Base-by-base conservation (phyloP, 73 alveolate genomes). In the Paramecium tetraurelia region DNA sequence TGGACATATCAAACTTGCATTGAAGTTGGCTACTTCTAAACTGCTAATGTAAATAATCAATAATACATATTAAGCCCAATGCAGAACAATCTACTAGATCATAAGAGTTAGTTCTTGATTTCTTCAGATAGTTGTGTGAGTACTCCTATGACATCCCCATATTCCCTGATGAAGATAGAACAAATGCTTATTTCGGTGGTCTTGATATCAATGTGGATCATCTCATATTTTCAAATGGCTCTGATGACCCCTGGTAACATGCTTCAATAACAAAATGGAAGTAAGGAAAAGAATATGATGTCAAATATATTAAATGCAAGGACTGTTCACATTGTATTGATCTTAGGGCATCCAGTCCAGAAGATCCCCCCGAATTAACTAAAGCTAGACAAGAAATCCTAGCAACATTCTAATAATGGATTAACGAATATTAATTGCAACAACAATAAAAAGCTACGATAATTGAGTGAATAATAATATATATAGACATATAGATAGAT, bases 211-310 rank as follows among this genome's bases (percentile, higher is more conserved):
- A 86, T 44, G 95, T 72, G 2, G 83, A 92, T 86, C 72, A 88
- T 36, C 86, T 93, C 53, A 90, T 95, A 35, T 89, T 93, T 85
- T 77, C 92, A 46, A 93, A 93, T 68, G 96, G 96, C 29, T 75
- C 59, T 48, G 97, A 95, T 59, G 97, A 95, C 76, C 97, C 97
- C 36, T 95, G 97, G 97, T 71, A 92, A 80, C 77, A 80, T 63
- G 93, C 97, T 9, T 70, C 95, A 44, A 92, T 92, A 27, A 59
- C 92, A 44, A 53, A 46, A 16, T 72, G 27, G 46, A 43, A 77
- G 18, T 27, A 83, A 69, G 76, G 57, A 16, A 86, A 33, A 75
- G 59, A 53, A 14, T 95, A 53, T 40, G 90, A 43, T 57, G 93
- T 90, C 35, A n/a, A 40, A 46, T 48, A 84, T 35, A 53, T 83